Evolutionary conservation across 140 eudicot species (phyloP), one percentile per base, ranked within the genome.

Genomic region (Stevia rebaudiana): DNA sequence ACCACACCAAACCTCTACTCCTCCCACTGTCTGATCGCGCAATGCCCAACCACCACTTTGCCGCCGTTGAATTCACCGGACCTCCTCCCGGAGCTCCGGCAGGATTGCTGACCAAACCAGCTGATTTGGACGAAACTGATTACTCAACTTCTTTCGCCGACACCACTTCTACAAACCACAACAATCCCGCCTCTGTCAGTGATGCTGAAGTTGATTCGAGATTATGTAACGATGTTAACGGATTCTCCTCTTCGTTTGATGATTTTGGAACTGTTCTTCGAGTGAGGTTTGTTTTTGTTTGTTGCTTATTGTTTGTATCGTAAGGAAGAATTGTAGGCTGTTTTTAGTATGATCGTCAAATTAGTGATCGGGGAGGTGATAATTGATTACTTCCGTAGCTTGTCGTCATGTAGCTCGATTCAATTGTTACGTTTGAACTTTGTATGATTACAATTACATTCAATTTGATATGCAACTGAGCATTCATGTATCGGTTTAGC

Each of bases 141-240:
- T 81, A 76, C 76, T 90, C 94, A 8, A 87, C 90, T 73, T 90
- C 95, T 41, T 87, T 90, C 82, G 95, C 81, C 49, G 88, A 78
- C 76, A 80, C 95, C 11, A 41, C 72, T 59, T 86, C 90, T 11
- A 77, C 78, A 57, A 77, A 77, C 69, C 81, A 74, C 11, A 70
- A 43, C 57, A 53, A 35, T 68, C 78, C 82, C 55, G 84, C 73
- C 50, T 74, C 80, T 0, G 19, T 70, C 35, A 84, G 88, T 65
- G 97, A 90, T 54, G 81, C 84, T 9, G 95, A 90, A 66, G 95
- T 80, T 55, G 95, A 90, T 55, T 90, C 95, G 2, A 79, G 69
- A 28, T 81, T 88, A n/a, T 62, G 64, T 30, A 69, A 60, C 37
- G 85, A 78, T 15, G 57, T 16, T 40, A 76, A 48, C 62, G 76